A percentile compares a stretch with the other conserved stretches of the same genome.
Evolutionary conservation across 495 filamentous ascomycete genomes (phyloP).

Genomic region (Cercophora samala): DNA sequence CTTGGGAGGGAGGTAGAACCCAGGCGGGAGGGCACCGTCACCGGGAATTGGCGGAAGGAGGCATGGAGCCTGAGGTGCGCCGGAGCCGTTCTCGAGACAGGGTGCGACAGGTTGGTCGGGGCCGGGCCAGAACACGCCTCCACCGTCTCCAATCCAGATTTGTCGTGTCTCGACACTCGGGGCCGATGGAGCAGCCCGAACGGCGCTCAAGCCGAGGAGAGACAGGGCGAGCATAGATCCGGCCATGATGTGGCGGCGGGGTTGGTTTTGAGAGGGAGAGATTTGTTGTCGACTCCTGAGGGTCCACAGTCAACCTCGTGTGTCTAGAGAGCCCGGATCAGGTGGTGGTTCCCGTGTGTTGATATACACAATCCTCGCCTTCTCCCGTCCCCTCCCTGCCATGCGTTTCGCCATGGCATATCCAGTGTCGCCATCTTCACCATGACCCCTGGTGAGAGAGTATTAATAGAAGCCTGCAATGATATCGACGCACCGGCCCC

Average conservation of each 20-base stretch:
- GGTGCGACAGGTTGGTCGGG: constrained; percentile 1
- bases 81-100: constrained; percentile 12
- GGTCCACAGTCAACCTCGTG: constrained; percentile 17
- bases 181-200: constrained; percentile 29
- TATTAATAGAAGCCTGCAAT: constrained; percentile 31
- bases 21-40: constrained; percentile 21
- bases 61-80: constrained; percentile 15
- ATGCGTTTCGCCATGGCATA: not conserved
- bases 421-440: constrained; percentile 10
- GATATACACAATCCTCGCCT: constrained; percentile 22
- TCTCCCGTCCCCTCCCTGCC: not conserved
- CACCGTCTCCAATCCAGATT: constrained; percentile 15
- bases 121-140: constrained; percentile 15
- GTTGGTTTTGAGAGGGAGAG: constrained; percentile 7
- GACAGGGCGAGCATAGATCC: constrained; percentile 28
- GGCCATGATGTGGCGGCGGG: constrained; percentile 25
- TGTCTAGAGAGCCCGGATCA: constrained; percentile 4
- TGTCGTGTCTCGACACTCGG: constrained; percentile 22
- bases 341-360: constrained; percentile 16
- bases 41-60: constrained; percentile 26
- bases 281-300: constrained; percentile 15
- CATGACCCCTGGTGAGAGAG: constrained; percentile 11
- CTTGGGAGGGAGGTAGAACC: constrained; percentile 16
- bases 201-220: constrained; percentile 32
- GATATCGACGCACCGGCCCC: constrained; percentile 14